Percentiles rank a stretch among this genome's conserved stretches.
phyloP scores from a whole-genome alignment of 176 grass and related monocot species.

The Raddia guianensis region DNA sequence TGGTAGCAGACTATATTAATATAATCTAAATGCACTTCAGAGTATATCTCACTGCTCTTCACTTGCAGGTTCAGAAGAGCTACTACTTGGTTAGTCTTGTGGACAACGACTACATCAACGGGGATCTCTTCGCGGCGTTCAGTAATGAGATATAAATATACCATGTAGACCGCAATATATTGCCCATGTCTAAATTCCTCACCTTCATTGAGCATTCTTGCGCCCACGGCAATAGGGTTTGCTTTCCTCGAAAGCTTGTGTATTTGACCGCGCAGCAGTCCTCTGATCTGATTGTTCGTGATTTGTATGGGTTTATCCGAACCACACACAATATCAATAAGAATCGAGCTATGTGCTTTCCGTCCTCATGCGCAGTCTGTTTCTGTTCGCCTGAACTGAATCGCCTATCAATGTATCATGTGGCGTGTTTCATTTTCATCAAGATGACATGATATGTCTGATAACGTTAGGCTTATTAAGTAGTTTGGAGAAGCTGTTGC shows the following conservation, averaged over 20 bases:
- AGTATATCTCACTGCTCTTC: slow-evolving; percentile 7
- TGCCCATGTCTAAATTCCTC: not conserved
- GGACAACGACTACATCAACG: slow-evolving; percentile 77
- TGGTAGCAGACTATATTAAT: not conserved
- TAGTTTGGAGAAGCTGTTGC: too few relatives aligned
- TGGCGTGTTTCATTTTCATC: not conserved
- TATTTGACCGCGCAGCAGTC: slow-evolving; percentile 11
- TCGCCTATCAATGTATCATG: not conserved
- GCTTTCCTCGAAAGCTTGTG: not conserved
- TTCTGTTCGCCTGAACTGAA: too few relatives aligned
- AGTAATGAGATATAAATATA: slow-evolving; percentile 50
- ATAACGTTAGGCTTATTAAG: too few relatives aligned
- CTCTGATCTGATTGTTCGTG: slow-evolving; percentile 4
- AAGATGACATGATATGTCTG: not conserved
- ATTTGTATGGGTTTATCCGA: slow-evolving; percentile 35
- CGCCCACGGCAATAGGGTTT: slow-evolving; percentile 21
- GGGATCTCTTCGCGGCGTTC: slow-evolving; percentile 74
- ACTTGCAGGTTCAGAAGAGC: slow-evolving; percentile 62
- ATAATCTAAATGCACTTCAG: not conserved
- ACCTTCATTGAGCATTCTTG: slow-evolving; percentile 6
- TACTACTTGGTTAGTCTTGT: slow-evolving; percentile 78
- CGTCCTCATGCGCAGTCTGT: not conserved
- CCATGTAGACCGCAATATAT: not conserved
- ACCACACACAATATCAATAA: slow-evolving; percentile 42
- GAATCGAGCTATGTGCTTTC: not conserved